Percentiles rank a stretch among this genome's conserved stretches.
Evolutionary conservation across 768 basidiomycete genomes (phyloP).

Genomic region (Pleurotus cornucopiae): DNA sequence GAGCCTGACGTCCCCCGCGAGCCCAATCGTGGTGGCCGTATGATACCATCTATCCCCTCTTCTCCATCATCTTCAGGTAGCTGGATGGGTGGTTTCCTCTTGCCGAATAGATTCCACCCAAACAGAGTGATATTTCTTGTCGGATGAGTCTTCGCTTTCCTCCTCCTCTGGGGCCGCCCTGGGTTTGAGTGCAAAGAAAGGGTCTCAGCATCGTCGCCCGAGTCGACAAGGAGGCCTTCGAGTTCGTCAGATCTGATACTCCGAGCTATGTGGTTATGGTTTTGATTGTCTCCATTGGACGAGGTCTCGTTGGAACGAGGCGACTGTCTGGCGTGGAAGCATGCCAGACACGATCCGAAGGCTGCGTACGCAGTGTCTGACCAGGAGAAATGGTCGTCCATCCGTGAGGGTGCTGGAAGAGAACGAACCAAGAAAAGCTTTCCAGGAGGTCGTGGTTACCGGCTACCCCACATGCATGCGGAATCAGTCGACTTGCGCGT

Average conservation of each 20-base stretch:
- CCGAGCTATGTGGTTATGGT: conserved; percentile 28
- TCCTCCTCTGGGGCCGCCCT: conserved; percentile 25
- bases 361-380: conserved; percentile 57
- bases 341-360: conserved; percentile 56
- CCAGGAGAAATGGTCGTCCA: conserved; percentile 49
- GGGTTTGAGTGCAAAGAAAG: conserved; percentile 67
- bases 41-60: conserved; percentile 24
- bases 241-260: conserved; percentile 32
- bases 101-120: conserved; percentile 67
- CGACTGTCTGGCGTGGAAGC: conserved; percentile 31
- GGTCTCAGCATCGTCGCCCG: conserved; percentile 56
- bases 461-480: too few species aligned
- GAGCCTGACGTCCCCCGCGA: conserved; percentile 12
- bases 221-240: conserved; percentile 31
- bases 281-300: conserved; percentile 21
- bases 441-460: background rate
- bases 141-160: conserved; percentile 24
- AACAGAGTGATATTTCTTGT: conserved; percentile 50
- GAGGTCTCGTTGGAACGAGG: conserved; percentile 14
- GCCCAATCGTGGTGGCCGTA: background rate
- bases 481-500: too few species aligned
- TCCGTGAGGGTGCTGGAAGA: conserved; percentile 9
- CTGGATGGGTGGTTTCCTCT: conserved; percentile 43
- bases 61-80: conserved; percentile 56
- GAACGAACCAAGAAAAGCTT: background rate